These are phyloP conservation scores for Quercus berberidifolia DNA, from an alignment of 306 rosid species.

Conservation along the genomic window DNA sequence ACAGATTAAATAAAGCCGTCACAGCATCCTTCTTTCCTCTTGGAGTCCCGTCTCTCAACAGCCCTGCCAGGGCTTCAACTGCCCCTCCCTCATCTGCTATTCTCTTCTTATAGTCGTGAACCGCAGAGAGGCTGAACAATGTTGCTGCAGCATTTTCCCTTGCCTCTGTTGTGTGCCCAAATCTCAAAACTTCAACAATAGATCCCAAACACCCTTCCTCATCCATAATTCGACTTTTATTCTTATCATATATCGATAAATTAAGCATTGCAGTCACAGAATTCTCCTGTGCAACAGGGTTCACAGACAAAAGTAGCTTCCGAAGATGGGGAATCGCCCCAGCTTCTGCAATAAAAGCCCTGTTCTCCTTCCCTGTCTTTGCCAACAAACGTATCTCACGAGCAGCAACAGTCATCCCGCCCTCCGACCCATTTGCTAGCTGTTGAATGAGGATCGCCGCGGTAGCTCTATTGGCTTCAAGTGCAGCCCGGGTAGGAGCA, in stretches of 20 bases:
- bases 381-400: constrained; percentile 86
- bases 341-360: constrained; percentile 87
- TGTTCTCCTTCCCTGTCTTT: constrained; percentile 81
- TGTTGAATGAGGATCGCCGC: constrained; percentile 63
- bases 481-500: constrained; percentile 65
- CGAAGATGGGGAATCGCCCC: constrained; percentile 86
- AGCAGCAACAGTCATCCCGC: constrained; percentile 75
- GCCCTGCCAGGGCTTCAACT: constrained; percentile 65
- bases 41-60: constrained; percentile 68
- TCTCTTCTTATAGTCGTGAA: constrained; percentile 83
- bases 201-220: constrained; percentile 77
- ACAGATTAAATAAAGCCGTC: constrained; percentile 81
- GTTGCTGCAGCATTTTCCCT: constrained; percentile 98
- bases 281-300: constrained; percentile 82
- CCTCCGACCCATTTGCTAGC: constrained; percentile 55
- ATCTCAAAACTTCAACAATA: constrained; percentile 68
- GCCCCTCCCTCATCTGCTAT: constrained; percentile 77
- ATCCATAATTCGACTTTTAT: constrained; percentile 78
- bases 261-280: constrained; percentile 94
- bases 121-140: constrained; percentile 89
- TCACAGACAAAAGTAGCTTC: constrained; percentile 59
- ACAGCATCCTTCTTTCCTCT: constrained; percentile 98
- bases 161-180: constrained; percentile 85
- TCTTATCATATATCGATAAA: constrained; percentile 76
- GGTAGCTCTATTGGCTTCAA: constrained; percentile 76